Percentiles rank a stretch among this genome's conserved stretches.
Conservation (phyloP, 2,329 filamentous ascomycete genomes). For the Pseudogymnoascus verrucosus region DNA sequence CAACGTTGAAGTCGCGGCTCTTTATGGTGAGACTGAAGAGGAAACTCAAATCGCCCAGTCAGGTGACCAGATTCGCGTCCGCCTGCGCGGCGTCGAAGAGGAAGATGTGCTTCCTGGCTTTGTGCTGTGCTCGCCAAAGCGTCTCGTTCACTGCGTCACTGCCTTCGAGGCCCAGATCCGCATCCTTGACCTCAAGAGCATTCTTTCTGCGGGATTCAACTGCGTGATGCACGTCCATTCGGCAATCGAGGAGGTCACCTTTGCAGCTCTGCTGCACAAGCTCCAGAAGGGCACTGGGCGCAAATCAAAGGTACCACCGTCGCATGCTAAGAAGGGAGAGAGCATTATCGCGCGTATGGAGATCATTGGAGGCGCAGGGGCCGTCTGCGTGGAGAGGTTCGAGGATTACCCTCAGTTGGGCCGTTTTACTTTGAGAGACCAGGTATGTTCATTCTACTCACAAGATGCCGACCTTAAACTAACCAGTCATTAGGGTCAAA, state of each 20-base stretch:
- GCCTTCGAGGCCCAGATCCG: slow-evolving; percentile 95
- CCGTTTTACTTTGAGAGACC: slow-evolving; percentile 81
- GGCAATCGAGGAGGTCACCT: slow-evolving; percentile 95
- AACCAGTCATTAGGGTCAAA: slow-evolving; percentile 66
- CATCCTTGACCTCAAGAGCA: slow-evolving; percentile 88
- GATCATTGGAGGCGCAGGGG: slow-evolving; percentile 74
- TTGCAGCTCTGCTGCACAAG: slow-evolving; percentile 80
- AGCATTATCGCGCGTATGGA: slow-evolving; percentile 90
- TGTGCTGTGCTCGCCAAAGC: slow-evolving; percentile 90
- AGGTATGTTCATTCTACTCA: slow-evolving; percentile 44
- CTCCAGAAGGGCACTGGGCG: slow-evolving; percentile 89
- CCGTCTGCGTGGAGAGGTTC: slow-evolving; percentile 88
- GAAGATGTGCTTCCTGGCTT: slow-evolving; percentile 95
- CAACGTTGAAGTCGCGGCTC: slow-evolving; percentile 68
- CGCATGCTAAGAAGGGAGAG: slow-evolving; percentile 74
- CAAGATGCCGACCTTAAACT: slow-evolving; percentile 13
- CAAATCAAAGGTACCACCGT: slow-evolving; percentile 87
- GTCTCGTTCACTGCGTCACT: slow-evolving; percentile 81
- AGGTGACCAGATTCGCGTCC: slow-evolving; percentile 89
- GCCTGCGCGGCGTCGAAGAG: slow-evolving; percentile 90
- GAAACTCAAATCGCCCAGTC: slow-evolving; percentile 75
- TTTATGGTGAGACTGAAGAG: slow-evolving; percentile 95
- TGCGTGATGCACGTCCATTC: slow-evolving; percentile 97
- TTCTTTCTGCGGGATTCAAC: slow-evolving; percentile 91
- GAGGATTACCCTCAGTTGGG: slow-evolving; percentile 94